Evolutionary conservation across 1,139 yeast species (phyloP), one percentile per base, ranked within the genome.

Genomic region (Sugiyamaella pinicola): DNA sequence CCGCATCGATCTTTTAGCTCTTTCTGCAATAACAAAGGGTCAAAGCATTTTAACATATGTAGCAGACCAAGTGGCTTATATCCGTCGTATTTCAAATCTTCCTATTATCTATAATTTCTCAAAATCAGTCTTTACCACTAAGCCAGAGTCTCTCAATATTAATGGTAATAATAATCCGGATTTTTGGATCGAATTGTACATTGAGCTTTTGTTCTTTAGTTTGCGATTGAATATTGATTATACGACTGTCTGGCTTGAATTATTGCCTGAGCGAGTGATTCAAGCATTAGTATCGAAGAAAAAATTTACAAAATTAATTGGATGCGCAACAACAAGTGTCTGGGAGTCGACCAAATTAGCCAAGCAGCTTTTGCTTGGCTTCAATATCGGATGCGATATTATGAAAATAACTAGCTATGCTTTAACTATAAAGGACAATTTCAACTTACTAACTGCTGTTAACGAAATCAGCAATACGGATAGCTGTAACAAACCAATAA

Each of bases 101-200:
- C 61, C 61, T 5, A 56, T 58, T 10, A 43, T 58, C n/a, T 58
- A 55, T 45, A 48, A 55, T 34, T 55, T 57, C 33, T 46, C 57
- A n/a, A 41, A 47, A 40, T 43, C 51, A 9, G 49, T 55, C 28
- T 55, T 57, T 42, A 50, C 44, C 28, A 38, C 28, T 31, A 29
- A 33, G 29, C 49, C 50, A 4, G 43, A 45, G 8, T 26, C 37
- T n/a, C 26, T 33, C 19, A 24, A 37, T 18, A 24, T 31, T 34
- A 21, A 33, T 9, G 24, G 19, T 22, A 28, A 38, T 21, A 40
- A 33, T 13, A 47, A 45, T 26, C 50, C 49, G 8, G 55, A 57
- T 38, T 17, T 37, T 31, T 51, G 56, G 48, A 47, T 31, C n/a
- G 45, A 44, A 7, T 26, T 55, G 10, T 55, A 58, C 40, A 38